Evolutionary conservation across 192 early-diverging fungal genomes (phyloP).

Genomic region (Haplosporangium gracile): DNA sequence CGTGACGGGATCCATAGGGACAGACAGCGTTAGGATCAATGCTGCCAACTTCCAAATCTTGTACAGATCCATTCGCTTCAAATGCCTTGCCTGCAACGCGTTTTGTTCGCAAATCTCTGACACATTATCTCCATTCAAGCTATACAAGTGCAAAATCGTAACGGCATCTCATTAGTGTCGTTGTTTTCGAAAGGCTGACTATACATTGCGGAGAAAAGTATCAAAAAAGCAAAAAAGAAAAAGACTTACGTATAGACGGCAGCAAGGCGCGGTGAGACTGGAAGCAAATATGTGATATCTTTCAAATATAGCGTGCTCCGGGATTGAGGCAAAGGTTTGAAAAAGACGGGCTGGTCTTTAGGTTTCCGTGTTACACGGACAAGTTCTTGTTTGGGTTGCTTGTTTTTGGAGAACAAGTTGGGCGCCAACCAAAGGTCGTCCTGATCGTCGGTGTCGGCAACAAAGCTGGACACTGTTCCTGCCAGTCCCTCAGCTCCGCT

Average conservation of each 20-base stretch:
- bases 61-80: slow-evolving; percentile 68
- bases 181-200: not conserved
- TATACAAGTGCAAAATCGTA: slow-evolving; percentile 17
- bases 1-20: slow-evolving; percentile 58
- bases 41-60: slow-evolving; percentile 78
- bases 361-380: slow-evolving; percentile 37
- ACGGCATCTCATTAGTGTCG: not conserved
- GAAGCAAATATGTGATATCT: slow-evolving; percentile 70
- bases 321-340: slow-evolving; percentile 44
- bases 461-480: slow-evolving; percentile 59
- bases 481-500: slow-evolving; percentile 59
- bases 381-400: slow-evolving; percentile 32
- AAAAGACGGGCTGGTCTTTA: slow-evolving; percentile 41
- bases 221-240: slow-evolving; percentile 16
- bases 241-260: slow-evolving; percentile 68
- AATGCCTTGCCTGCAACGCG: slow-evolving; percentile 61
- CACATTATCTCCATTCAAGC: slow-evolving; percentile 70
- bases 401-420: slow-evolving; percentile 35
- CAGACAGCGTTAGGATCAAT: slow-evolving; percentile 64
- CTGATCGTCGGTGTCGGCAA: slow-evolving; percentile 63
- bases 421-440: slow-evolving; percentile 54
- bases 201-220: not conserved
- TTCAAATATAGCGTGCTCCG: slow-evolving; percentile 61
- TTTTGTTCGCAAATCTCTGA: slow-evolving; percentile 73
- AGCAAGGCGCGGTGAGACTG: slow-evolving; percentile 70